These are phyloP conservation scores for Escallonia herrerae DNA, from an alignment of 129 eudicot species.

Conservation along the genomic window DNA sequence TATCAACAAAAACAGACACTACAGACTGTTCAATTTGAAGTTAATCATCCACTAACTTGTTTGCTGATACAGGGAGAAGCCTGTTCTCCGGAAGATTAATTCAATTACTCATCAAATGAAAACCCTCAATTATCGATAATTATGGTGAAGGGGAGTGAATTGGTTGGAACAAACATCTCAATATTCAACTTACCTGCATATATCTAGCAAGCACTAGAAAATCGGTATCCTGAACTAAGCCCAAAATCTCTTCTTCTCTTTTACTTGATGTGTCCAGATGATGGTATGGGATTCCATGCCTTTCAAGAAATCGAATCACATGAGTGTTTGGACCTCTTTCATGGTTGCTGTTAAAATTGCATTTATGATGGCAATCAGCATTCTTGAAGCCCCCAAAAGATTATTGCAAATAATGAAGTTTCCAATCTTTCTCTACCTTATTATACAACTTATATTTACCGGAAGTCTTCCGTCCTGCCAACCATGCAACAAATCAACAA, in stretches of 20 bases:
- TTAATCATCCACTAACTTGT: not conserved
- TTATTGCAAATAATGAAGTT: not conserved
- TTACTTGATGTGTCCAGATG: slow-evolving; percentile 37
- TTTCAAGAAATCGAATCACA: slow-evolving; percentile 77
- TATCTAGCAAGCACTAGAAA: slow-evolving; percentile 94
- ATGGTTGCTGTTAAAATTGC: slow-evolving; percentile 59
- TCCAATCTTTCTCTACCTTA: slow-evolving; percentile 45
- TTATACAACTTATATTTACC: slow-evolving; percentile 57
- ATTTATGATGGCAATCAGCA: slow-evolving; percentile 3
- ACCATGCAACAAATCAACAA: slow-evolving; percentile 80
- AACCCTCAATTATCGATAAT: too few relatives aligned
- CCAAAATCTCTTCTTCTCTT: slow-evolving; percentile 63
- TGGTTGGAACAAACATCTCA: too few relatives aligned
- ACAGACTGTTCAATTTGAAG: too few relatives aligned
- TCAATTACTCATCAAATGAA: not conserved
- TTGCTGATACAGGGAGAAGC: not conserved
- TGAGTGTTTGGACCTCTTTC: slow-evolving; percentile 75
- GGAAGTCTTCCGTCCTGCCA: slow-evolving; percentile 96
- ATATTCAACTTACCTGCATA: slow-evolving; percentile 70
- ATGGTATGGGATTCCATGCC: slow-evolving; percentile 75
- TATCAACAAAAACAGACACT: too few relatives aligned
- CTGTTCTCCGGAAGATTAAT: not conserved
- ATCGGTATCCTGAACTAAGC: slow-evolving; percentile 79
- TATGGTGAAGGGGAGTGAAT: not conserved
- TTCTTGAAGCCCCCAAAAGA: not conserved